Percentiles rank a stretch among this genome's conserved stretches.
Conservation (phyloP, 345 rosid species). For the Aethionema arabicum region DNA sequence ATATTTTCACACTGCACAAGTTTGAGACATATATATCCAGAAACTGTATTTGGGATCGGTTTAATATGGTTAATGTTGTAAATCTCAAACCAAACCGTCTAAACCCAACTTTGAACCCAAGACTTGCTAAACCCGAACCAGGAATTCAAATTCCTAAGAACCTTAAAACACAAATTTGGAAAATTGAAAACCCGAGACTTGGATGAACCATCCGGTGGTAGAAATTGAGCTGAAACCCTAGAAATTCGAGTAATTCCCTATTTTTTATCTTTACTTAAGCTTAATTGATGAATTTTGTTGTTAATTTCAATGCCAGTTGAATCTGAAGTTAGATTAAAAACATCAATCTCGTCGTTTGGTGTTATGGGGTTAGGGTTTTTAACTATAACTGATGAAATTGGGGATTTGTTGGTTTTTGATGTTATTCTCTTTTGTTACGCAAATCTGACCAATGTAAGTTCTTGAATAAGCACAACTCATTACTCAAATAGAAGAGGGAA, state of each 20-base stretch:
- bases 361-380: not conserved
- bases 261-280: conserved; percentile 49
- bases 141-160: no score
- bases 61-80: no score
- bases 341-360: conserved; percentile 43
- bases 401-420: conserved; percentile 34
- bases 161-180: no score
- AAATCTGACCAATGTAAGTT: conserved; percentile 89
- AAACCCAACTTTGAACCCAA: no score
- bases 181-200: no score
- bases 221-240: conserved; percentile 90
- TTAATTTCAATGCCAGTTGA: conserved; percentile 47
- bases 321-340: conserved; percentile 51
- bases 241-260: conserved; percentile 74
- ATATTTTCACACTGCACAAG: no score
- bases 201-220: conserved; percentile 77
- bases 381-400: no score
- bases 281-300: conserved; percentile 52
- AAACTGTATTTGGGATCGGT: no score
- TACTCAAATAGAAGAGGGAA: conserved; percentile 25
- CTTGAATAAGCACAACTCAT: conserved; percentile 98
- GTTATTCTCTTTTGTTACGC: conserved; percentile 60
- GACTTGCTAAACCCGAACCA: no score
- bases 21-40: no score
- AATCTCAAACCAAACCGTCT: no score